Conservation (phyloP, 1,284 basidiomycete genomes). For the Cryptococcus depauperatus region DNA sequence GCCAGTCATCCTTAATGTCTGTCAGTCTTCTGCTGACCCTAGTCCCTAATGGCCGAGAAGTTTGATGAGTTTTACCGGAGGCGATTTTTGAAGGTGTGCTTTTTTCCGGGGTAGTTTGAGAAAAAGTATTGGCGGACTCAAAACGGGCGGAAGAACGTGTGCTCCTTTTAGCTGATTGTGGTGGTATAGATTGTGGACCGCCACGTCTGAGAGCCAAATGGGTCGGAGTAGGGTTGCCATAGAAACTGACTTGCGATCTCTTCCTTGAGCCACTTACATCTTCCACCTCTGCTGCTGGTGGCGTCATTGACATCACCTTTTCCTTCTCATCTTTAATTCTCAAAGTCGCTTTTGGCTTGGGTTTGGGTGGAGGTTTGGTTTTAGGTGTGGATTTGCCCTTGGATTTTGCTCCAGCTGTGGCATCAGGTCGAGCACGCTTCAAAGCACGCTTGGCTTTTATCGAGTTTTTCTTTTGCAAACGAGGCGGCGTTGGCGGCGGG, state of each 20-base stretch:
- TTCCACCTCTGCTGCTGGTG: constrained; percentile 1
- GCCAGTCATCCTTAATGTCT: constrained; percentile 42
- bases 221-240: constrained; percentile 35
- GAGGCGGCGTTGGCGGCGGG: constrained; percentile 34
- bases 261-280: constrained; percentile 20
- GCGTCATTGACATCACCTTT: background rate
- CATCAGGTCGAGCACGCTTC: constrained; percentile 14
- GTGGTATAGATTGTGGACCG: no score
- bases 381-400: constrained; percentile 22
- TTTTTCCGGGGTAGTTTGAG: constrained; percentile 13
- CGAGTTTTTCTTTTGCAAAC: constrained; percentile 31
- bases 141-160: no score
- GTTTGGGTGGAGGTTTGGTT: constrained; percentile 15
- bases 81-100: background rate
- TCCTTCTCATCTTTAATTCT: constrained; percentile 4
- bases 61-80: background rate
- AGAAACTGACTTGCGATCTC: constrained; percentile 33
- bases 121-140: no score
- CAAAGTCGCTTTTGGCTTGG: constrained; percentile 8
- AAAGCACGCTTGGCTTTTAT: constrained; percentile 30
- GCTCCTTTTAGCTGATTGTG: no score
- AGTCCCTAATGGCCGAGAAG: constrained; percentile 26
- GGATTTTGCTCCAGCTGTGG: constrained; percentile 2
- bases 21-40: constrained; percentile 30
- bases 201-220: constrained; percentile 33